A percentile compares a stretch with the other conserved stretches of the same genome.
Evolutionary conservation across 768 basidiomycete species (phyloP).

Genomic region (Tephrocybe sp.): DNA sequence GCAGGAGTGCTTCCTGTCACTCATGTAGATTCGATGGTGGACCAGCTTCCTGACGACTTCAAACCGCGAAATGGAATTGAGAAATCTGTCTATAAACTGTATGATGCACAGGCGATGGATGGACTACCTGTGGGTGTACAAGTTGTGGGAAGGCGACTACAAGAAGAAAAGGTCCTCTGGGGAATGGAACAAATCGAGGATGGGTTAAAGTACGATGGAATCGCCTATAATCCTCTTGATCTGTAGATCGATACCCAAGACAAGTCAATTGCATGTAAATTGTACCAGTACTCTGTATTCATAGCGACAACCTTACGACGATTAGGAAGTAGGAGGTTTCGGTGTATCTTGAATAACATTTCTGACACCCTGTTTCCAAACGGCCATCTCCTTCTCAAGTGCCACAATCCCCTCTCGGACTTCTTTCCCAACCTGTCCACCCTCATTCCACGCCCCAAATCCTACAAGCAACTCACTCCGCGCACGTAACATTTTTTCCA

Average conservation of each 20-base stretch:
- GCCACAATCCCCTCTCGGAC: conserved; percentile 57
- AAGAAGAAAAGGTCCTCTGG: conserved; percentile 63
- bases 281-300: not conserved
- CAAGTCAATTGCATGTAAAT: not conserved
- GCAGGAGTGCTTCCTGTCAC: conserved; percentile 62
- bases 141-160: conserved; percentile 53
- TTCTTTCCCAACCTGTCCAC: conserved; percentile 67
- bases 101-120: conserved; percentile 49
- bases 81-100: conserved; percentile 44
- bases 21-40: conserved; percentile 41
- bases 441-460: conserved; percentile 68
- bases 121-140: conserved; percentile 63
- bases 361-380: conserved; percentile 63
- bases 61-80: conserved; percentile 41
- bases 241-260: not conserved
- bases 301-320: not conserved
- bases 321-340: not conserved
- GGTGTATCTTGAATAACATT: conserved; percentile 49
- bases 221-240: conserved; percentile 19
- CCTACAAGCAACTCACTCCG: conserved; percentile 60
- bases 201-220: conserved; percentile 25
- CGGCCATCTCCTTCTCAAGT: conserved; percentile 69
- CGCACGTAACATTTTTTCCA: conserved; percentile 62
- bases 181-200: conserved; percentile 54
- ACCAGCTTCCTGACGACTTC: conserved; percentile 33